Conservation (phyloP, 352 stramenopile species). For the Pythium plurisporium region DNA sequence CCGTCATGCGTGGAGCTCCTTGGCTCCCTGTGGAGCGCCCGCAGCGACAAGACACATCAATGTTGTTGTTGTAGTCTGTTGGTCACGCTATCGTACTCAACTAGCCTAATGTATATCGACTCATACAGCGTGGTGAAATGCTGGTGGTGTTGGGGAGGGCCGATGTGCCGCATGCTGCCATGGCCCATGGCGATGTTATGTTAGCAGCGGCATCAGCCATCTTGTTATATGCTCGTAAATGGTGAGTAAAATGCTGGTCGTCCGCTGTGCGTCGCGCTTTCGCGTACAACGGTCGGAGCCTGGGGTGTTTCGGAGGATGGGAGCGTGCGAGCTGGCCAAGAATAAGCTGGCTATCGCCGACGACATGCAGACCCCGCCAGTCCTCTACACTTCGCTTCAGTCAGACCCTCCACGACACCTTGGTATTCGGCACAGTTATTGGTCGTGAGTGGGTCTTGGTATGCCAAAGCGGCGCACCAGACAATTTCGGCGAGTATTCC, state of each 20-base stretch:
- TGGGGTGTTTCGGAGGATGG: neutral
- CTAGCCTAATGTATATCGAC: too few relatives aligned
- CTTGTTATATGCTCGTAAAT: neutral
- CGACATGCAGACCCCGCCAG: neutral
- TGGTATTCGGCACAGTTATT: slow-evolving; percentile 7
- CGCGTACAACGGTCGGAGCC: neutral
- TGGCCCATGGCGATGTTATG: too few relatives aligned
- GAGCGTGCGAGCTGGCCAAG: neutral
- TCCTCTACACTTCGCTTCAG: neutral
- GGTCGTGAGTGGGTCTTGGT: neutral
- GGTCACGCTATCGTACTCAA: too few relatives aligned
- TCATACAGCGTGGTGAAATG: too few relatives aligned
- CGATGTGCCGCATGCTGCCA: too few relatives aligned
- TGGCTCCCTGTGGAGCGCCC: too few relatives aligned
- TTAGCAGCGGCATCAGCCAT: neutral
- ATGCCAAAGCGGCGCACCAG: slow-evolving; percentile 1
- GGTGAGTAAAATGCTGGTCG: neutral
- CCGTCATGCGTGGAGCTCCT: too few relatives aligned
- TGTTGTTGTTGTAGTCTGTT: too few relatives aligned
- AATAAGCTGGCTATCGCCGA: neutral
- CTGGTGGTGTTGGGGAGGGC: too few relatives aligned
- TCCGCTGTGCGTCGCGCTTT: neutral
- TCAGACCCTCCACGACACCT: neutral
- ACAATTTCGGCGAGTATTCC: neutral
- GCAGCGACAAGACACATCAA: too few relatives aligned